Evolutionary conservation across 2,329 filamentous ascomycete species (phyloP).

Genomic region (Chaetomium globosum): DNA sequence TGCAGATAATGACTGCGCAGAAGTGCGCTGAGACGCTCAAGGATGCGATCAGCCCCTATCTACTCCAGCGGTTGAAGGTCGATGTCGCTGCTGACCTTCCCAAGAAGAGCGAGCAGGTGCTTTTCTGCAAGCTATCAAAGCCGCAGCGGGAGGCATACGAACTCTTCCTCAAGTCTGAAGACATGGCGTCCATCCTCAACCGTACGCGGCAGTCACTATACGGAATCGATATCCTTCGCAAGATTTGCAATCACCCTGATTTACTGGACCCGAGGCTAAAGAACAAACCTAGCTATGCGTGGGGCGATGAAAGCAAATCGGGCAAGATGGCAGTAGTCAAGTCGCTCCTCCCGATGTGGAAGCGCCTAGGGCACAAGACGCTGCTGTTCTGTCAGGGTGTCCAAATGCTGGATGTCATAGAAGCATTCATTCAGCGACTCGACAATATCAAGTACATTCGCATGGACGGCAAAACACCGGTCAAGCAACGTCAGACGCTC

Average conservation of each 20-base stretch:
- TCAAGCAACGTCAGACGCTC: constrained; percentile 83
- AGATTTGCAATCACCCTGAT: constrained; percentile 98
- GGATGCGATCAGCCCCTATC: constrained; percentile 88
- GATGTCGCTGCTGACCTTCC: constrained; percentile 93
- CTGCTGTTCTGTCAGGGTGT: constrained; percentile 90
- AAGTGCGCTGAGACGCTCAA: constrained; percentile 94
- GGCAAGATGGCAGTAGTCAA: constrained; percentile 97
- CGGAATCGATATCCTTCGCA: constrained; percentile 88
- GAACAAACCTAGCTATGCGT: constrained; percentile 67
- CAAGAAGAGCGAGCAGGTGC: constrained; percentile 91
- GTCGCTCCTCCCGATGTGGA: constrained; percentile 84
- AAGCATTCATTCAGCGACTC: constrained; percentile 72
- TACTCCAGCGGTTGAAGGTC: constrained; percentile 87
- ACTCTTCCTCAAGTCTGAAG: constrained; percentile 76
- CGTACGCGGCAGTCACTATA: constrained; percentile 78
- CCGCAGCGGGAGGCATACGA: constrained; percentile 80
- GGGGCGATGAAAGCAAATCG: constrained; percentile 76
- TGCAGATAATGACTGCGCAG: constrained; percentile 91
- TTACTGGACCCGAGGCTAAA: constrained; percentile 66
- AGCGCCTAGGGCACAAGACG: constrained; percentile 85
- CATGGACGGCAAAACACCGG: constrained; percentile 91
- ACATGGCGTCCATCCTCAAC: constrained; percentile 79
- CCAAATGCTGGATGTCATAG: constrained; percentile 93
- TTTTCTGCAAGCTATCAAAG: constrained; percentile 90
- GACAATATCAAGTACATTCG: constrained; percentile 74